Percentiles rank a stretch among this genome's conserved stretches.
These are phyloP conservation scores for Aspergillus sojae DNA, from an alignment of 2,329 filamentous ascomycete genomes.

Conservation along the genomic window DNA sequence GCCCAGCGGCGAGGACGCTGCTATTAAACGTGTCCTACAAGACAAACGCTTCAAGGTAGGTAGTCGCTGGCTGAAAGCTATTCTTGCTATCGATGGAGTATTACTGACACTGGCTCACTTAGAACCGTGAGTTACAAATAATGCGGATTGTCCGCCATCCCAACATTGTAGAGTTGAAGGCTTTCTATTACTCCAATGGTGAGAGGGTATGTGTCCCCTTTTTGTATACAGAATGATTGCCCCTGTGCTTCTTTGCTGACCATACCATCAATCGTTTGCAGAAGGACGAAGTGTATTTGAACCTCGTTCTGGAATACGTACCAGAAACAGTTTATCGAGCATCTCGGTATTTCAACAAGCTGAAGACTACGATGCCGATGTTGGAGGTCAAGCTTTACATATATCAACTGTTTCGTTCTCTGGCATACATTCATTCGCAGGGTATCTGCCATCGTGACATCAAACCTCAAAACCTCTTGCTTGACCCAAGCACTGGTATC, in stretches of 20 bases:
- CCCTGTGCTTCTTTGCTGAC: constrained; percentile 11
- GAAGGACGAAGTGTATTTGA: constrained; percentile 99
- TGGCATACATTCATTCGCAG: constrained; percentile 98
- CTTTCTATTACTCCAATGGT: constrained; percentile 99
- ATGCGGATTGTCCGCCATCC: constrained; percentile 99
- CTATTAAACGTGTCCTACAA: constrained; percentile 97
- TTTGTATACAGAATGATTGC: neutral
- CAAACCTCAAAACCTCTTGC: constrained; percentile 95
- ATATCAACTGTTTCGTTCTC: constrained; percentile 96
- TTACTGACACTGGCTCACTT: constrained; percentile 15
- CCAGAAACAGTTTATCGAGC: constrained; percentile 98
- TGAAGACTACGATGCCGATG: constrained; percentile 99
- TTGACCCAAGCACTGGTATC: constrained; percentile 87
- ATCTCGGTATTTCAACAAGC: constrained; percentile 98
- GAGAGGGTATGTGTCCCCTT: constrained; percentile 72
- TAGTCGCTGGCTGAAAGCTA: neutral
- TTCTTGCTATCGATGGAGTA: neutral
- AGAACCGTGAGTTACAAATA: constrained; percentile 99
- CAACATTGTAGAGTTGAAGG: constrained; percentile 98
- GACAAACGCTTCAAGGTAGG: constrained; percentile 99
- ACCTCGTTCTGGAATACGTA: constrained; percentile 96
- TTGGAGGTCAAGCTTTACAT: constrained; percentile 99
- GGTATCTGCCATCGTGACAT: constrained; percentile 99
- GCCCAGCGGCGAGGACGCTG: constrained; percentile 95
- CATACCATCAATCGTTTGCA: constrained; percentile 38